These are phyloP conservation scores for Micractinium sp. DNA, from an alignment of 139 green algal genomes.

Conservation along the genomic window DNA sequence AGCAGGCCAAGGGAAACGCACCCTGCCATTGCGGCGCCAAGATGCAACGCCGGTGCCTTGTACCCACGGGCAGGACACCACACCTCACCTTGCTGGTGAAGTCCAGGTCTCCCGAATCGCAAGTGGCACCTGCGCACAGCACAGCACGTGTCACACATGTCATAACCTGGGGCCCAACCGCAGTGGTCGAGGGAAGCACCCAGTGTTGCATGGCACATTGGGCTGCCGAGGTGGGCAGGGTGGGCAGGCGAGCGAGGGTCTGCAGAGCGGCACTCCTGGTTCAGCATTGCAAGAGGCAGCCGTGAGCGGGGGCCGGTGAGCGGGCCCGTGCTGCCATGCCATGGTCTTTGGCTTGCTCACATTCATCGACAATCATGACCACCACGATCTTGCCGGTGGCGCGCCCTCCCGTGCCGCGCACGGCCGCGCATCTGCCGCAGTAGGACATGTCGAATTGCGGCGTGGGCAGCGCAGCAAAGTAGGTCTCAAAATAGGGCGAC, in stretches of 20 bases:
- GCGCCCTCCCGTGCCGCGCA: constrained; percentile 3
- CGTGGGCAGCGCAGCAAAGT: constrained; percentile 18
- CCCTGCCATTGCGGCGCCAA: not conserved
- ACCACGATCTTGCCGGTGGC: constrained; percentile 9
- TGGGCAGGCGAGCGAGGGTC: too few relatives aligned
- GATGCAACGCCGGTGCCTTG: not conserved
- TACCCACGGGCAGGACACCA: not conserved
- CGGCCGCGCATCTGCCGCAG: constrained; percentile 21
- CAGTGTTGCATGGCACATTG: too few relatives aligned
- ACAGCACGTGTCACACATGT: too few relatives aligned
- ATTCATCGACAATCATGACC: constrained; percentile 1
- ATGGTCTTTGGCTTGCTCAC: too few relatives aligned
- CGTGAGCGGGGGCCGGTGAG: too few relatives aligned
- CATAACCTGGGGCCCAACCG: too few relatives aligned
- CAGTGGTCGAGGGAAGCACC: too few relatives aligned
- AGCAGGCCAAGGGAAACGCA: not conserved
- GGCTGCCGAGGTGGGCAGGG: too few relatives aligned
- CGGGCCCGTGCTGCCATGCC: too few relatives aligned
- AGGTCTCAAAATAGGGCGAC: constrained; percentile 31
- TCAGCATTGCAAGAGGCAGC: too few relatives aligned
- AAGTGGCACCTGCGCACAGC: too few relatives aligned
- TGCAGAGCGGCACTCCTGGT: too few relatives aligned
- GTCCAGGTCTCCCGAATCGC: constrained; percentile 15
- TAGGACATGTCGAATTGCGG: not conserved
- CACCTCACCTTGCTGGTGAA: constrained; percentile 9